phyloP scores from a whole-genome alignment of 371 early-diverging fungal species.

The Apophysomyces elegans region DNA sequence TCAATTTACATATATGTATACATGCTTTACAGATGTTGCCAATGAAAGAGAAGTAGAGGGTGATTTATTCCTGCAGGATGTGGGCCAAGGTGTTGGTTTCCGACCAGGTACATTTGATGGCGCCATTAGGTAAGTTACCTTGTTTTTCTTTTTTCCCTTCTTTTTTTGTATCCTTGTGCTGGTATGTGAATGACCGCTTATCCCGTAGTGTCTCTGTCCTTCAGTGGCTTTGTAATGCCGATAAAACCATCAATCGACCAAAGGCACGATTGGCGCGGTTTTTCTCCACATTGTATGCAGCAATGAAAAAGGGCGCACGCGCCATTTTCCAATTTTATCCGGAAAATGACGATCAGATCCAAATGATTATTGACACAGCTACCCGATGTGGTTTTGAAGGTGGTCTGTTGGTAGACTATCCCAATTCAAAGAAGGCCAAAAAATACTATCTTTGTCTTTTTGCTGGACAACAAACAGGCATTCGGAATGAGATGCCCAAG shows the following conservation, averaged over 20 bases:
- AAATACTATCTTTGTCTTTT: conserved; percentile 97
- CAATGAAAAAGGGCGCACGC: conserved; percentile 87
- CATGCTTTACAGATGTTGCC: conserved; percentile 60
- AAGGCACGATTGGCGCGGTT: conserved; percentile 86
- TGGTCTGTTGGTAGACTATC: conserved; percentile 97
- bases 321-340: conserved; percentile 99
- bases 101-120: conserved; percentile 98
- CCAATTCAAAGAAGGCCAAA: conserved; percentile 95
- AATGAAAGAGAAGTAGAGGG: conserved; percentile 86
- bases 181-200: too few relatives aligned
- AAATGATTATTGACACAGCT: conserved; percentile 89
- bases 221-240: conserved; percentile 99
- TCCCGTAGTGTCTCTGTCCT: conserved; percentile 88
- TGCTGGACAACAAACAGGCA: conserved; percentile 77
- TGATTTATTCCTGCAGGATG: conserved; percentile 94
- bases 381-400: conserved; percentile 96
- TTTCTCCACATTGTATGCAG: conserved; percentile 92
- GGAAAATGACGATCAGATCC: conserved; percentile 94
- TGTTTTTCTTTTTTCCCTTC: background rate
- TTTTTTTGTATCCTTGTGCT: background rate
- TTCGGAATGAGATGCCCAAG: conserved; percentile 73
- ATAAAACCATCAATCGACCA: conserved; percentile 85
- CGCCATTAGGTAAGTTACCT: conserved; percentile 73
- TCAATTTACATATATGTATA: too few relatives aligned
- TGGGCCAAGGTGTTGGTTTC: conserved; percentile 95